A percentile compares a stretch with the other conserved stretches of the same genome.
These are phyloP conservation scores for Aurinia saxatilis DNA, from an alignment of 345 rosid species.

Conservation along the genomic window DNA sequence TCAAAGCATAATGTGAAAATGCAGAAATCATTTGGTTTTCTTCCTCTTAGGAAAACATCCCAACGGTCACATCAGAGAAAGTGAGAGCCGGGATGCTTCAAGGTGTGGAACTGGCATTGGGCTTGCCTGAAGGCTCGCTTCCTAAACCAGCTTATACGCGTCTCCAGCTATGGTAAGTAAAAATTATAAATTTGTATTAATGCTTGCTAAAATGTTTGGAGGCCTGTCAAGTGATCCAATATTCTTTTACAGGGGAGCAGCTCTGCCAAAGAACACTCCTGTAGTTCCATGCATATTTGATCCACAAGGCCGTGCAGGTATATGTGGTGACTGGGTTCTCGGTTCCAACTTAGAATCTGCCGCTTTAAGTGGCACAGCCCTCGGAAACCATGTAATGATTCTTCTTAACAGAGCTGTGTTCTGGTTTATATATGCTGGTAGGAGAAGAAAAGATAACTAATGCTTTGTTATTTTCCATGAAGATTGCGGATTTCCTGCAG, in stretches of 20 bases:
- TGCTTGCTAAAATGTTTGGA: not conserved
- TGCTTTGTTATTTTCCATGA: constrained; percentile 11
- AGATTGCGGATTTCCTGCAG: constrained; percentile 66
- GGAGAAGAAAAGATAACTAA: not conserved
- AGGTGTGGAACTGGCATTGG: constrained; percentile 67
- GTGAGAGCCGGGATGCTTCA: constrained; percentile 66
- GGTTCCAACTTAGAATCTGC: constrained; percentile 89
- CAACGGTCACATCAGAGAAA: constrained; percentile 63
- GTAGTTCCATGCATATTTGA: constrained; percentile 71
- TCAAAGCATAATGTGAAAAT: not conserved
- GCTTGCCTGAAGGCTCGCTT: constrained; percentile 62
- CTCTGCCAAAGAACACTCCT: constrained; percentile 74
- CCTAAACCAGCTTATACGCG: constrained; percentile 47
- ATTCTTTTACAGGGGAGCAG: constrained; percentile 69
- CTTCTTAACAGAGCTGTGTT: not conserved
- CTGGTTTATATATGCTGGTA: not conserved
- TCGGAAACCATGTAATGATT: constrained; percentile 62
- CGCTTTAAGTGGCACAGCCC: constrained; percentile 77
- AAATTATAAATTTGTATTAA: not conserved
- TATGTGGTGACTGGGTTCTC: constrained; percentile 90
- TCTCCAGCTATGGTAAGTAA: constrained; percentile 69
- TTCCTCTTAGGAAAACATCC: constrained; percentile 60
- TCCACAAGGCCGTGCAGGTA: constrained; percentile 85
- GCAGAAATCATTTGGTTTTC: not conserved
- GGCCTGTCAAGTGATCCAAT: not conserved